Evolutionary conservation across 805 yeast species (phyloP).

Genomic region (Priceomyces medius): DNA sequence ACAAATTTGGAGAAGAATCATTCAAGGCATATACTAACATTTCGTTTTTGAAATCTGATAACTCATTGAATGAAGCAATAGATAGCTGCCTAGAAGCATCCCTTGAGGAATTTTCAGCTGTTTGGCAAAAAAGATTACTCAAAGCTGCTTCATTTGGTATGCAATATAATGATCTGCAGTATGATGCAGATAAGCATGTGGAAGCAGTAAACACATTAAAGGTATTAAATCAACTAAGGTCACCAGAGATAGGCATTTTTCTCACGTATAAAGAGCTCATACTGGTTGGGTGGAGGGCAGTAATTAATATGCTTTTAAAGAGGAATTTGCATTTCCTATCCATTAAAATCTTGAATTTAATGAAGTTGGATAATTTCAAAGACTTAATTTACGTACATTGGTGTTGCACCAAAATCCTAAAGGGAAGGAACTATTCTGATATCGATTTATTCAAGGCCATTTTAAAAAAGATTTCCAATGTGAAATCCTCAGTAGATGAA

Average conservation of each 20-base stretch:
- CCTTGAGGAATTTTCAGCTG: conserved; percentile 69
- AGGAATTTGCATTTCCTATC: conserved; percentile 64
- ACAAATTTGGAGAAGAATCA: conserved; percentile 59
- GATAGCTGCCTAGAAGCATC: conserved; percentile 73
- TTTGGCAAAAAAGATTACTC: conserved; percentile 76
- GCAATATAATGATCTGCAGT: conserved; percentile 50
- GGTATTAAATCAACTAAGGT: conserved; percentile 67
- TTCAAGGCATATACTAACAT: conserved; percentile 82
- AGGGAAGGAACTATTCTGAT: conserved; percentile 56
- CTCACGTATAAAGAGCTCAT: conserved; percentile 58
- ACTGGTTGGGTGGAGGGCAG: conserved; percentile 49
- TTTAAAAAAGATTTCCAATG: conserved; percentile 41
- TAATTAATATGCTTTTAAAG: conserved; percentile 57
- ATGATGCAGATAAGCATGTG: conserved; percentile 58
- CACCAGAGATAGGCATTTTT: conserved; percentile 63
- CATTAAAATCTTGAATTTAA: conserved; percentile 54
- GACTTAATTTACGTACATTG: conserved; percentile 63
- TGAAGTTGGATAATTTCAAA: conserved; percentile 39
- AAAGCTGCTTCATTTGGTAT: conserved; percentile 89
- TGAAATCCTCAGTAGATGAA: conserved; percentile 46
- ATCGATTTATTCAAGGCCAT: conserved; percentile 53
- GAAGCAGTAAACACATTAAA: conserved; percentile 60
- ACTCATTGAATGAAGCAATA: conserved; percentile 57
- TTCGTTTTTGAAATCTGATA: conserved; percentile 46
- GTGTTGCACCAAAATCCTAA: conserved; percentile 71